phyloP scores from a whole-genome alignment of 768 basidiomycete genomes.

The Clavulina sp. region DNA sequence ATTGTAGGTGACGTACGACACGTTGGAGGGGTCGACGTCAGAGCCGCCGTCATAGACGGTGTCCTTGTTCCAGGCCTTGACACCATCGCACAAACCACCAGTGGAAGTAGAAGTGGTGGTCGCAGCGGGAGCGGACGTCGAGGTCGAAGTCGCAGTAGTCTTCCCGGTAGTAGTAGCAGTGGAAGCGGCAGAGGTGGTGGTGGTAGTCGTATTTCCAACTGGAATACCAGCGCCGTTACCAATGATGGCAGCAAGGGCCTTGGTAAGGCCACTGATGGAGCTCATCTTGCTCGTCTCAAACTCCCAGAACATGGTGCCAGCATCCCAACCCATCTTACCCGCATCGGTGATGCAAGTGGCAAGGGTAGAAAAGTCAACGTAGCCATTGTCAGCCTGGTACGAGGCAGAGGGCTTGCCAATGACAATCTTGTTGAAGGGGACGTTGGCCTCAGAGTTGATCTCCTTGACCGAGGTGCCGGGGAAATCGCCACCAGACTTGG shows the following conservation, averaged over 20 bases:
- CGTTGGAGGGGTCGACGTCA: too few species aligned
- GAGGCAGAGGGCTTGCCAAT: neutral
- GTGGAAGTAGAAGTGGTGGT: too few species aligned
- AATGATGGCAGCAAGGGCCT: neutral
- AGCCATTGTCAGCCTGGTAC: slow-evolving; percentile 19
- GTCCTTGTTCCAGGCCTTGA: neutral
- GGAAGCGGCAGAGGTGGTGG: neutral
- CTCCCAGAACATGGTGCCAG: slow-evolving; percentile 20
- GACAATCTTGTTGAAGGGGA: too few species aligned
- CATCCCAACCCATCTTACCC: slow-evolving; percentile 20
- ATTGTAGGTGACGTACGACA: too few species aligned
- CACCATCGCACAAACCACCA: neutral
- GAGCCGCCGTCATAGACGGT: neutral
- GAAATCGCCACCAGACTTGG: slow-evolving; percentile 16
- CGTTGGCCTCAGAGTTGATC: slow-evolving; percentile 16
- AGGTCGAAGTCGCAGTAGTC: too few species aligned
- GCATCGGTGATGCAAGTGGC: slow-evolving; percentile 18
- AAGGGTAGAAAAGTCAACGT: slow-evolving; percentile 17
- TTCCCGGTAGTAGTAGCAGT: neutral
- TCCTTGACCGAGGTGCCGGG: slow-evolving; percentile 21
- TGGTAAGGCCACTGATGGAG: neutral
- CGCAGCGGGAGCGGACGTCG: too few species aligned
- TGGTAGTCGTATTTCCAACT: neutral
- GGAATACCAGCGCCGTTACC: neutral
- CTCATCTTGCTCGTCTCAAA: too few species aligned